phyloP scores from a whole-genome alignment of 768 basidiomycete genomes.

The Sarcodon aspratus region DNA sequence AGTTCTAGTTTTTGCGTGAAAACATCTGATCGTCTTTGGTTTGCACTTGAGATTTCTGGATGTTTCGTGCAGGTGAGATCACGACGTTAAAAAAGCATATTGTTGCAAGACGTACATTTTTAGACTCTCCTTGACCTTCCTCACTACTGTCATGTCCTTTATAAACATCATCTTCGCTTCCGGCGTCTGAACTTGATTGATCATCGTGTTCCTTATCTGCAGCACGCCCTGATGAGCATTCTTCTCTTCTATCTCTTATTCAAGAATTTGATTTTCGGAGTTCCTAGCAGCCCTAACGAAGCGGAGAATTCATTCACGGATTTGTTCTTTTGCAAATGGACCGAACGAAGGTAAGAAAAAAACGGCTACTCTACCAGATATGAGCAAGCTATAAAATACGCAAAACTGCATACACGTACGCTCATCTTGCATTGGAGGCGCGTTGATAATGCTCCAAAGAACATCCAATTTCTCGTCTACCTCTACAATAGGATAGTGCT shows the following conservation, averaged over 20 bases:
- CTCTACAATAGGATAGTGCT: slow-evolving; percentile 75
- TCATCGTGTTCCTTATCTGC: slow-evolving; percentile 8
- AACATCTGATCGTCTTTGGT: slow-evolving; percentile 99
- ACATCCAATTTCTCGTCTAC: slow-evolving; percentile 86
- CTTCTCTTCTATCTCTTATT: no score
- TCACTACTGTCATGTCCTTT: slow-evolving; percentile 16
- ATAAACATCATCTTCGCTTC: slow-evolving; percentile 16
- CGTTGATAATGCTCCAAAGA: slow-evolving; percentile 90
- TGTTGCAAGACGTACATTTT: slow-evolving; percentile 29
- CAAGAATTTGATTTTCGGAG: slow-evolving; percentile 90
- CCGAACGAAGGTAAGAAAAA: slow-evolving; percentile 88
- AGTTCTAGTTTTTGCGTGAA: slow-evolving; percentile 87
- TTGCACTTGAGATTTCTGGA: slow-evolving; percentile 37
- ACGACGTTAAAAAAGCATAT: neutral
- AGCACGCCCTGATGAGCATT: neutral
- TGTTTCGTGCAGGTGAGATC: neutral
- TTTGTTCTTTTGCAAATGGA: slow-evolving; percentile 92
- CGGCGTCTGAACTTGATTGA: slow-evolving; percentile 11
- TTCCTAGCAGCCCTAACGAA: slow-evolving; percentile 85
- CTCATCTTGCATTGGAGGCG: slow-evolving; percentile 86
- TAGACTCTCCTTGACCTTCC: slow-evolving; percentile 15
- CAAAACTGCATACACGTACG: slow-evolving; percentile 80
- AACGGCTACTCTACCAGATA: slow-evolving; percentile 68
- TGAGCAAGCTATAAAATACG: no score
- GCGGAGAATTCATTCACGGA: slow-evolving; percentile 76